phyloP scores from a whole-genome alignment of 2,329 filamentous ascomycete species.

The Colletotrichum tofieldiae region DNA sequence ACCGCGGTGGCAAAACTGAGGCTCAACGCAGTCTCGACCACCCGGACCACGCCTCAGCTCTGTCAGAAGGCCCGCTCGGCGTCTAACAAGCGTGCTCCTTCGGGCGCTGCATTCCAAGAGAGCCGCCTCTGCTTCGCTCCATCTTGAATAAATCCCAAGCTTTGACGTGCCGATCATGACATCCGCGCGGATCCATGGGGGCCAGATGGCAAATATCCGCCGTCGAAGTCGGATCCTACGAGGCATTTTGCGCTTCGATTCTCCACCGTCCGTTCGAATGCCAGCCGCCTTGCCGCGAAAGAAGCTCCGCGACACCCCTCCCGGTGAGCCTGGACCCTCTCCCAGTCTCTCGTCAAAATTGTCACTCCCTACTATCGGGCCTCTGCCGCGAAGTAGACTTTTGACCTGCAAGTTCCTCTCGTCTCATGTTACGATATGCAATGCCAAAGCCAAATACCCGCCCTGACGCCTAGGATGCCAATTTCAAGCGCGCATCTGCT shows the following conservation, averaged over 20 bases:
- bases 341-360: background rate
- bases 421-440: background rate
- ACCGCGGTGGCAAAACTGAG: slow-evolving; percentile 31
- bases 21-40: slow-evolving; percentile 31
- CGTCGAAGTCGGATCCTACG: slow-evolving; percentile 33
- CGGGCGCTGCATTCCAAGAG: background rate
- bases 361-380: background rate
- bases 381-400: background rate
- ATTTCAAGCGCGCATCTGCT: background rate
- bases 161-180: slow-evolving; percentile 22
- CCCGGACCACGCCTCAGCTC: slow-evolving; percentile 21
- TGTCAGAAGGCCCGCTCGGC: slow-evolving; percentile 18
- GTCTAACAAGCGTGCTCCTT: slow-evolving; percentile 24
- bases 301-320: slow-evolving; percentile 1
- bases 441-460: slow-evolving; percentile 17
- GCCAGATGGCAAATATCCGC: background rate
- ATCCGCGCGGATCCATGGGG: slow-evolving; percentile 4
- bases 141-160: slow-evolving; percentile 3
- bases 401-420: background rate
- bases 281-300: slow-evolving; percentile 31
- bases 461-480: background rate
- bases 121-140: background rate
- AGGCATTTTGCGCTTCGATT: slow-evolving; percentile 33
- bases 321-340: background rate
- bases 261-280: slow-evolving; percentile 5